Evolutionary conservation across 371 early-diverging fungal species (phyloP).

Genomic region (Lichtheimia ramosa): DNA sequence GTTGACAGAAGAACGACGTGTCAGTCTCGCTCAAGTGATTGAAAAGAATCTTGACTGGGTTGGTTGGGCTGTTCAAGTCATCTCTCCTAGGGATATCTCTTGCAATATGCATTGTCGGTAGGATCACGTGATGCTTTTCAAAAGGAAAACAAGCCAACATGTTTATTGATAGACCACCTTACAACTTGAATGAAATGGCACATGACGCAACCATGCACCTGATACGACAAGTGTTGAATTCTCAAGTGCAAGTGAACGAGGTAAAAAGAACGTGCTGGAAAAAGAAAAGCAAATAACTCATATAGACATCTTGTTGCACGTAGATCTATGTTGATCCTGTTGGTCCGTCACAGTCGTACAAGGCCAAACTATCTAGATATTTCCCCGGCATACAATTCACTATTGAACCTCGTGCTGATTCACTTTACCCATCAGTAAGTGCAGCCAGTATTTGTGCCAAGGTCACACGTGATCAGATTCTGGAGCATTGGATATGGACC

Average conservation of each 20-base stretch:
- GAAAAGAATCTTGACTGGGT: slow-evolving; percentile 61
- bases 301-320: not conserved
- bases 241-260: slow-evolving; percentile 73
- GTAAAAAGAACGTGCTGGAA: slow-evolving; percentile 30
- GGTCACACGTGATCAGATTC: slow-evolving; percentile 88
- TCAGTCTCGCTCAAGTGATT: slow-evolving; percentile 66
- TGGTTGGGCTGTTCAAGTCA: slow-evolving; percentile 84
- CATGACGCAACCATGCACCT: slow-evolving; percentile 91
- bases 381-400: slow-evolving; percentile 80
- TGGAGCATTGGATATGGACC: slow-evolving; percentile 82
- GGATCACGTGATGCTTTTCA: not conserved
- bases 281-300: not conserved
- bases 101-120: slow-evolving; percentile 74
- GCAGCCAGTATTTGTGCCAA: slow-evolving; percentile 99
- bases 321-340: slow-evolving; percentile 98
- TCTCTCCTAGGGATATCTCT: slow-evolving; percentile 91
- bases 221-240: slow-evolving; percentile 63
- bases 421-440: slow-evolving; percentile 94
- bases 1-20: slow-evolving; percentile 75
- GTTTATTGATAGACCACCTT: slow-evolving; percentile 63
- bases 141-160: slow-evolving; percentile 1
- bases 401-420: slow-evolving; percentile 97
- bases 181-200: slow-evolving; percentile 94
- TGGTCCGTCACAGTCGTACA: slow-evolving; percentile 89
- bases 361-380: slow-evolving; percentile 66